These are phyloP conservation scores for Davidsoniella neocaledoniae DNA, from an alignment of 2,329 filamentous ascomycete genomes.

Conservation along the genomic window DNA sequence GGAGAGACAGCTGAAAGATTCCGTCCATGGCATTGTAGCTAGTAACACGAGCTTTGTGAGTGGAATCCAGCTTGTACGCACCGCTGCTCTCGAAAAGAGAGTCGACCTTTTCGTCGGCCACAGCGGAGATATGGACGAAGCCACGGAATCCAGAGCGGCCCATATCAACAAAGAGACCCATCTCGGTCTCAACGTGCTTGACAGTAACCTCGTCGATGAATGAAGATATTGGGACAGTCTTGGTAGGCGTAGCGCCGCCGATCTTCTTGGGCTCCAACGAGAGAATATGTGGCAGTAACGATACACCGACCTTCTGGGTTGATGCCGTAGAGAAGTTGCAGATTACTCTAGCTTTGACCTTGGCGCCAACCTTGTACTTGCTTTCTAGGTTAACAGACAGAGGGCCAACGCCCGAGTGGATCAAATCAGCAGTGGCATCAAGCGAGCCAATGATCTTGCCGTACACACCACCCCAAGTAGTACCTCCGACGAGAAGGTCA, in stretches of 20 bases:
- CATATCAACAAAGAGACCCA: slow-evolving; percentile 67
- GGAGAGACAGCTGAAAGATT: slow-evolving; percentile 68
- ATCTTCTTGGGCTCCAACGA: slow-evolving; percentile 35
- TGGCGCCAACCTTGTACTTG: slow-evolving; percentile 69
- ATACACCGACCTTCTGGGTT: slow-evolving; percentile 74
- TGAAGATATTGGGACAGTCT: slow-evolving; percentile 52
- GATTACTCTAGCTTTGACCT: slow-evolving; percentile 71
- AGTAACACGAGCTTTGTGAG: slow-evolving; percentile 66
- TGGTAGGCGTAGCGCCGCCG: slow-evolving; percentile 31
- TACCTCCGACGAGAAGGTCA: slow-evolving; percentile 66
- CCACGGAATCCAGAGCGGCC: slow-evolving; percentile 49
- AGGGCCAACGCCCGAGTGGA: slow-evolving; percentile 68
- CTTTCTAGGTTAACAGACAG: slow-evolving; percentile 53
- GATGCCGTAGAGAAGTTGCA: slow-evolving; percentile 62
- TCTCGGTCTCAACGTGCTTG: slow-evolving; percentile 57
- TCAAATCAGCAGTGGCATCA: slow-evolving; percentile 75
- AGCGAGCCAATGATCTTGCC: slow-evolving; percentile 88
- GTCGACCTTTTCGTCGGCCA: slow-evolving; percentile 83
- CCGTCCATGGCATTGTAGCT: slow-evolving; percentile 81
- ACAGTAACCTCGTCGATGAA: slow-evolving; percentile 65
- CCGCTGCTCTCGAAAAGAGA: slow-evolving; percentile 61
- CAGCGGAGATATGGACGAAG: slow-evolving; percentile 86
- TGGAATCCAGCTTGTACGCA: slow-evolving; percentile 59
- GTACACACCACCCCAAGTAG: slow-evolving; percentile 54
- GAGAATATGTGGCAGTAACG: slow-evolving; percentile 69